These are phyloP conservation scores for Poa annua DNA, from an alignment of 176 grass and related monocot species.

Conservation along the genomic window DNA sequence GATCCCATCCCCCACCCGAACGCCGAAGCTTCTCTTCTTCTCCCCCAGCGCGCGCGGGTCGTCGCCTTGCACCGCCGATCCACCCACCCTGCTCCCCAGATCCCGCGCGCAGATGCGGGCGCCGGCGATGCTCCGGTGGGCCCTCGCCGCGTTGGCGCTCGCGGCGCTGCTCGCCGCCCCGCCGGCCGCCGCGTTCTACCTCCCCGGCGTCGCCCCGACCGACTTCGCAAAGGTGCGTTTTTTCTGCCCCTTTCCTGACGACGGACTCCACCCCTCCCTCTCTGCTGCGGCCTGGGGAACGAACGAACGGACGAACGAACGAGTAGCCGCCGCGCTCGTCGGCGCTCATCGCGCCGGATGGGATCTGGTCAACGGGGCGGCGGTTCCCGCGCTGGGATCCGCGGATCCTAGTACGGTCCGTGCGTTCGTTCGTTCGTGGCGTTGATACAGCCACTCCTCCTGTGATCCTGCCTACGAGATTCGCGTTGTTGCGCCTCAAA, in stretches of 20 bases:
- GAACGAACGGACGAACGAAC: too few relatives aligned
- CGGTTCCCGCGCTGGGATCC: background rate
- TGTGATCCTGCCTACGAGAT: background rate
- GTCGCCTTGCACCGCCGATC: slow-evolving; percentile 2
- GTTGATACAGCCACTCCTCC: background rate
- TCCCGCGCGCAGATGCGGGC: slow-evolving; percentile 35
- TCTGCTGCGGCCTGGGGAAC: background rate
- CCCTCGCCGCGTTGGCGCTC: slow-evolving; percentile 36
- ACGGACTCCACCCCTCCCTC: background rate
- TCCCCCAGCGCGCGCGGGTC: slow-evolving; percentile 39
- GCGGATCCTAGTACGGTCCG: slow-evolving; percentile 5
- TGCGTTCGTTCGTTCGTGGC: background rate
- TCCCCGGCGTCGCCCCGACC: slow-evolving; percentile 57
- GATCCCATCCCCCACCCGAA: slow-evolving; percentile 10
- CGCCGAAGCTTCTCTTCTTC: slow-evolving; percentile 44
- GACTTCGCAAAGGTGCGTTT: slow-evolving; percentile 52
- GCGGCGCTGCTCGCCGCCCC: slow-evolving; percentile 27
- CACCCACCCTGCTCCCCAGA: background rate
- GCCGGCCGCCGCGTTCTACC: slow-evolving; percentile 55
- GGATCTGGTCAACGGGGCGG: slow-evolving; percentile 55
- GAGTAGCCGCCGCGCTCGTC: background rate
- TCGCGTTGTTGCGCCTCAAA: background rate
- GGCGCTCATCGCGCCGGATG: background rate
- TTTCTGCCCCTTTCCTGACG: too few relatives aligned
- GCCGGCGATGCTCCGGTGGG: slow-evolving; percentile 47